Evolutionary conservation across 441 rosid genomes (phyloP), one percentile per base, ranked within the genome.

Genomic region (Corymbia calophylla): DNA sequence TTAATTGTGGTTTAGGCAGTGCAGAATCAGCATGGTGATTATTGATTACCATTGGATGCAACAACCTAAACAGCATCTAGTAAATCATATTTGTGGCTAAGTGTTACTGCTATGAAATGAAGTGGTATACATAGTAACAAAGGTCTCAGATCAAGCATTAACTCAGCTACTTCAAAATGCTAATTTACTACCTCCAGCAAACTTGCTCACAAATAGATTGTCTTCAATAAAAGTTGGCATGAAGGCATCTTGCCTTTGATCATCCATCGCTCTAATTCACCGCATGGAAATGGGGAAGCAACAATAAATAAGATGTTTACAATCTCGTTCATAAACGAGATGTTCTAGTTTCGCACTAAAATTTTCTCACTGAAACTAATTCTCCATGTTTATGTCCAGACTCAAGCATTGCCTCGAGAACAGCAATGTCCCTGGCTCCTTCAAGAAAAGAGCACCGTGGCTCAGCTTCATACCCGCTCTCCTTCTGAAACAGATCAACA

Each of bases 381-480:
- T 94, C 95, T 90, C 99, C 98, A 66, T 91, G 89, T 58, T 93
- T 96, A 56, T 88, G 89, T 90, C 97, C 99, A 54, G 99, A 98
- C 91, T 97, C 99, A 21, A 98, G 98, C 99, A 98, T 97, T 60
- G 99, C 99, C 66, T 96, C 99, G 19, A 98, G 92, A 88, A 97
- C 93, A 70, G 99, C 98, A 82, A 97, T 94, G 56, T 98, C 99
- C 91, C 97, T 94, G 82, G 99, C 99, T 87, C 99, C 99, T 95
- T 98, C 99, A 53, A 93, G 53, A 60, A 92, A 97, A 39, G 99
- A 95, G 90, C 94, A 91, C 84, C 99, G 99, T 29, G 97, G 93
- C 80, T 97, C 99, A 55, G 93, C 92, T 91, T 93, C 94, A 60
- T 94, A 93, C 84, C 56, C 90, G 14, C 90, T 93, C 77, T 92